Evolutionary conservation across 305 asterid species (phyloP).

Genomic region (Euphrasia arctica): DNA sequence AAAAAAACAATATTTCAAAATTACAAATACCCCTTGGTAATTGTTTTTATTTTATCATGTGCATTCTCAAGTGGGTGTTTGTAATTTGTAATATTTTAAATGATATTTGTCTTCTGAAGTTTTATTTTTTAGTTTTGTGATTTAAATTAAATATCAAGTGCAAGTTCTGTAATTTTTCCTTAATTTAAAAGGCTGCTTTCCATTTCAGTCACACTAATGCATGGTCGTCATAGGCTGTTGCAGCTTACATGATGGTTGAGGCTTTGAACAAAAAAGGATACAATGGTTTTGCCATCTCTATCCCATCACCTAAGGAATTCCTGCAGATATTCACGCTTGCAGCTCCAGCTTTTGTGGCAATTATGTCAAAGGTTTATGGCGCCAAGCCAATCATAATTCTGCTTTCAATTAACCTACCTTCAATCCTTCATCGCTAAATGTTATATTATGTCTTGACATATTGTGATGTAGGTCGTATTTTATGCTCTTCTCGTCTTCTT

Average conservation of each 20-base stretch:
- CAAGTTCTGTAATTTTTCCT: not conserved
- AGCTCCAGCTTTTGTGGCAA: slow-evolving; percentile 72
- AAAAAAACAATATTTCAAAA: too few relatives aligned
- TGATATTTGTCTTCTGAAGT: not conserved
- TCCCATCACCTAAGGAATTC: slow-evolving; percentile 56
- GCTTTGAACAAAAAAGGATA: slow-evolving; percentile 64
- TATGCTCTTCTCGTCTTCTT: slow-evolving; percentile 70
- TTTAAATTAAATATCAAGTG: not conserved
- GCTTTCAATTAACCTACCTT: not conserved
- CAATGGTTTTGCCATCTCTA: slow-evolving; percentile 63
- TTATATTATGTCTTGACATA: slow-evolving; percentile 19
- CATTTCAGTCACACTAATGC: slow-evolving; percentile 22
- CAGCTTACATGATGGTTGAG: slow-evolving; percentile 72
- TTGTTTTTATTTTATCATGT: not conserved
- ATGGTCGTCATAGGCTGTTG: slow-evolving; percentile 50
- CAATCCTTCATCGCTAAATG: too few relatives aligned
- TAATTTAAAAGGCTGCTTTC: slow-evolving; percentile 1
- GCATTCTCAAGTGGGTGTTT: not conserved
- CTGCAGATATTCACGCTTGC: slow-evolving; percentile 60
- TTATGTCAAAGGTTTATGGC: slow-evolving; percentile 66
- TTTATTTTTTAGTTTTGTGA: not conserved
- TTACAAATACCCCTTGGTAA: too few relatives aligned
- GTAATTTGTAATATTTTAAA: not conserved
- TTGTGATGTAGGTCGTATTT: slow-evolving; percentile 45
- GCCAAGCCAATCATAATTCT: slow-evolving; percentile 11